These are phyloP conservation scores for Actinomortierella ambigua DNA, from an alignment of 371 early-diverging fungal genomes.

Conservation along the genomic window DNA sequence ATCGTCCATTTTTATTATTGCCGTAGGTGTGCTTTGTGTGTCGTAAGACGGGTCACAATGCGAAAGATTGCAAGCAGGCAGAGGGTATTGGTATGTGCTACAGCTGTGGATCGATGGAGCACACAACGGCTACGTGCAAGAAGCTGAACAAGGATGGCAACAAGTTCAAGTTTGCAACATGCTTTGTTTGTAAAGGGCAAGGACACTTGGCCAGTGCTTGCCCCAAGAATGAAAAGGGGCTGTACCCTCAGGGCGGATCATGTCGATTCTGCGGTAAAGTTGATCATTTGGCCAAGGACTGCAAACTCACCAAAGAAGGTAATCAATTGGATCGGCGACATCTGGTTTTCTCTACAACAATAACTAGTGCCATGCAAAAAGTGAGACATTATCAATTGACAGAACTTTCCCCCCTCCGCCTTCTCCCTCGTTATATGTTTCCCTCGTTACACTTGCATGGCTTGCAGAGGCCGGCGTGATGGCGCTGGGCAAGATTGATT, in stretches of 20 bases:
- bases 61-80: constrained; percentile 76
- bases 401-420: not conserved
- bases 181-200: constrained; percentile 83
- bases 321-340: not conserved
- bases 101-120: constrained; percentile 86
- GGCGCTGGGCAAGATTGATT: constrained; percentile 70
- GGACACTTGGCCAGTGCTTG: constrained; percentile 89
- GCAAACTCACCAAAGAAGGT: constrained; percentile 66
- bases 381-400: too few relatives aligned
- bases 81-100: constrained; percentile 76
- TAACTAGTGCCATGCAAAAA: too few relatives aligned
- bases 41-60: constrained; percentile 82
- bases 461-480: constrained; percentile 59
- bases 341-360: too few relatives aligned
- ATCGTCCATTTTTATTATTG: not conserved
- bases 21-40: constrained; percentile 82
- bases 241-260: constrained; percentile 92
- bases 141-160: constrained; percentile 64
- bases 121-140: constrained; percentile 77
- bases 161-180: constrained; percentile 73
- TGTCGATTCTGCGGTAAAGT: constrained; percentile 88
- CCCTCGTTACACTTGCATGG: not conserved
- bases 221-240: constrained; percentile 83
- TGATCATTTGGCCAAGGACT: constrained; percentile 86
- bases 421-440: too few relatives aligned